Base-by-base conservation (phyloP, 2,329 filamentous ascomycete species). In the Botrytis fragariae region DNA sequence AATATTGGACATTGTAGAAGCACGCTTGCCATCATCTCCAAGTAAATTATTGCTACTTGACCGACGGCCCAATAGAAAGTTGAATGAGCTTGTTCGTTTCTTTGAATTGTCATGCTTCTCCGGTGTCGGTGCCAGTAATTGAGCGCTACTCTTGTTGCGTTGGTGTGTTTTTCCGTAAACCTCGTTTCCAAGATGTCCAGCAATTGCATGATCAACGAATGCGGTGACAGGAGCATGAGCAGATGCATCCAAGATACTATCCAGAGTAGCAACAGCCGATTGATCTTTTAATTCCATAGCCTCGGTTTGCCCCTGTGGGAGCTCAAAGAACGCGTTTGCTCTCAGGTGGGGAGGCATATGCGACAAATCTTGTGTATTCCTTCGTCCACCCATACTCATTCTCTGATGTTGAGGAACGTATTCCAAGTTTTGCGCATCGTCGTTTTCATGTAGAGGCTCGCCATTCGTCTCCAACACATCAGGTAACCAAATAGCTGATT, bases 231-330 rank as follows among this genome's bases (percentile, higher is more conserved):
- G 96, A 0, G 96, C 95, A 74, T 87, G 89, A 4, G 93, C 93
- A 4, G 95, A 96, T 12, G 95, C 96, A 80, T 97, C 92, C 25
- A 99, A 87, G 71, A 99, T 97, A 80, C 90, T 95, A 77, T 99
- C 95, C 12, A 99, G 87, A 0, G 95, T 97, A 60, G 89, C 91
- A 80, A 94, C 93, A 18, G 95, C 95, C 39, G 96, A 98, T 29
- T 93, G 92, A 73, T 93, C 90, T 81, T 90, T 91, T 72, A 91
- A 80, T 77, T 91, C 85, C 35, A 91, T 84, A 20, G 84, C 82
- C 8, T 86, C 83, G 3, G 82, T 78, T 8, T 87, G 80, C 5
- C 88, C 85, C 35, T n/a, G 60, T 0, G 91, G 91, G 35, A 89
- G 78, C 73, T 98, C 95, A 79, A 98, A 98, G 83, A 93, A 98